A percentile compares a stretch with the other conserved stretches of the same genome.
Evolutionary conservation across 169 alveolate species (phyloP).

Genomic region (Plasmodium coatneyi): DNA sequence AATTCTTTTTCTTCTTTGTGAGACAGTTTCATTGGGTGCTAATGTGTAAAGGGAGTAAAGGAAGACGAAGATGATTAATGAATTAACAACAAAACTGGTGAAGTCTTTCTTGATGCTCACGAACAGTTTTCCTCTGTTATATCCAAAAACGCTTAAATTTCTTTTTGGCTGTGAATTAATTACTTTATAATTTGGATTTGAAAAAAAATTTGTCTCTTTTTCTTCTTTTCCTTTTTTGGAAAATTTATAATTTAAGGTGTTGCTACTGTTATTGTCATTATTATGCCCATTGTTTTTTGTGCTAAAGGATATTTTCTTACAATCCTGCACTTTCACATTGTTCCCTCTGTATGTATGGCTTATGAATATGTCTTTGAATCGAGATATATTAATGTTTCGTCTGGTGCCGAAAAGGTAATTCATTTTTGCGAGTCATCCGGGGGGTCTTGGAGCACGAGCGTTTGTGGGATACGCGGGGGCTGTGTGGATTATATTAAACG

Average conservation of each 20-base stretch:
- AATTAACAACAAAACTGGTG: slow-evolving; percentile 68
- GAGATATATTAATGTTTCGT: not conserved
- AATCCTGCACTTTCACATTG: slow-evolving; percentile 13
- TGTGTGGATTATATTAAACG: not conserved
- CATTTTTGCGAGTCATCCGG: slow-evolving; percentile 18
- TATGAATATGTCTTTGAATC: slow-evolving; percentile 1
- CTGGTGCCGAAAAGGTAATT: not conserved
- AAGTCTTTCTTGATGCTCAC: slow-evolving; percentile 72
- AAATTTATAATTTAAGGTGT: slow-evolving; percentile 1
- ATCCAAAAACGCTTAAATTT: slow-evolving; percentile 72
- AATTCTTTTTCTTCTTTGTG: slow-evolving; percentile 70
- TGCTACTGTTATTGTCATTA: not conserved
- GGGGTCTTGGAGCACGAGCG: not conserved
- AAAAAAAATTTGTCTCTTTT: slow-evolving; percentile 13
- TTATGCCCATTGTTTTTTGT: slow-evolving; percentile 11
- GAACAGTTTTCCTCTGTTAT: slow-evolving; percentile 70
- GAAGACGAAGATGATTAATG: slow-evolving; percentile 67
- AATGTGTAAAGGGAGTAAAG: slow-evolving; percentile 60
- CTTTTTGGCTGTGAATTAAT: slow-evolving; percentile 69
- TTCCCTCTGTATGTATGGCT: not conserved
- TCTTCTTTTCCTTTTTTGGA: slow-evolving; percentile 24
- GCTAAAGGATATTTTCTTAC: slow-evolving; percentile 28
- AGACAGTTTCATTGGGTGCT: slow-evolving; percentile 74
- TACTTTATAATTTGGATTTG: slow-evolving; percentile 32
- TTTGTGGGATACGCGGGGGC: not conserved